Evolutionary conservation across 768 basidiomycete genomes (phyloP), one percentile per base, ranked within the genome.

Genomic region (Auricularia sp.): DNA sequence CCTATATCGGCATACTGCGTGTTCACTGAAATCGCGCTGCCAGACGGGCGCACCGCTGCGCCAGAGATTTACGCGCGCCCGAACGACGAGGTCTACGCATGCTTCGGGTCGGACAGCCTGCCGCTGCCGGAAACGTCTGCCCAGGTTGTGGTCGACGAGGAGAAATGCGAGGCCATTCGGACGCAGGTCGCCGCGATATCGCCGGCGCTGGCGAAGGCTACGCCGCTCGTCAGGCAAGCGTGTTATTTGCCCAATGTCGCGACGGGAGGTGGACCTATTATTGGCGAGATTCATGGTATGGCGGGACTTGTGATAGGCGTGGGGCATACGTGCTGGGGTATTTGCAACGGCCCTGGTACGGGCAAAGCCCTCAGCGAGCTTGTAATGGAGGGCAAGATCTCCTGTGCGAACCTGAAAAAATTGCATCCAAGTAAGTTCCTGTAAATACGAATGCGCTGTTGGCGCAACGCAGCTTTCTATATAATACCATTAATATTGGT

Each of bases 261-360:
- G 61, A 71, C 67, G 1, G 80, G 81, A 11, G 87, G 84, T 1
- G 85, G 86, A 3, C 92, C 92, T 0, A 84, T 93, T 53, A 74
- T 96, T 2, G 91, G 90, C 0, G 81, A 84, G 68, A 84, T 86
- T 12, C 71, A 67, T 7, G 78, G 86, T 44, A 82, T 84, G 2
- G 80, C 81, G 67, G 87, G 90, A 0, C 71, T 93, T 63, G 83
- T 83, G 65, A 77, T 94, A 35, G 90, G 86, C 0, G 84, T 85
- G 6, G 93, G 92, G 23, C 90, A 91, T 72, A 87, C 87, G 0
- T 89, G 87, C 69, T 90, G 89, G 87, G 88, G 89, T 0, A 87
- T 90, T 51, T 90, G 84, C 72, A 90, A 90, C 71, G 91, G 86
- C 3, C 91, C 93, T 0, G 93, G 90, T 3, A 94, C 91, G 3